phyloP scores from a whole-genome alignment of 2,329 filamentous ascomycete species.

The Magnaporthiopsis incrustans region DNA sequence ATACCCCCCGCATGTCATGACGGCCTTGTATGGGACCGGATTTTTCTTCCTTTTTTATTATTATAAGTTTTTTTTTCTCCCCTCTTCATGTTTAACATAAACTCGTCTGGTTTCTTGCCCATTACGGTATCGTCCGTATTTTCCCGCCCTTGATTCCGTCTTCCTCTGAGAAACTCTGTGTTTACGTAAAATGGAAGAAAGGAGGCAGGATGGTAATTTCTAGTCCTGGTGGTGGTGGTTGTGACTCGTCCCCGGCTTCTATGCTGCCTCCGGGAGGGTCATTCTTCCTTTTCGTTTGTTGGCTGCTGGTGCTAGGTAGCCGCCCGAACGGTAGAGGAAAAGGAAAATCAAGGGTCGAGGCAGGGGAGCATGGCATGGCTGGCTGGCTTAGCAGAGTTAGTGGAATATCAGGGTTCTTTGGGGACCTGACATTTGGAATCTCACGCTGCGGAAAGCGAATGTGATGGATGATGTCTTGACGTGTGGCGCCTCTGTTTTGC shows the following conservation, averaged over 20 bases:
- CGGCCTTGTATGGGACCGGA: neutral
- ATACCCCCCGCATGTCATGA: neutral
- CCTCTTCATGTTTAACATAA: slow-evolving; percentile 1
- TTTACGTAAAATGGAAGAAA: neutral
- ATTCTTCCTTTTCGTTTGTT: neutral
- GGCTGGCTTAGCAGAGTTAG: neutral
- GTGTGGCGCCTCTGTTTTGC: too few relatives aligned
- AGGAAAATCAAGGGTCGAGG: too few relatives aligned
- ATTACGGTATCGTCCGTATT: neutral
- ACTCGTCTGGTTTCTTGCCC: neutral
- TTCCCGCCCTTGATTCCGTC: neutral
- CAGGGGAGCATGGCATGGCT: neutral
- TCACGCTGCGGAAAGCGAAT: too few relatives aligned
- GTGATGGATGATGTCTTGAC: neutral
- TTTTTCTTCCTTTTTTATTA: slow-evolving; percentile 5
- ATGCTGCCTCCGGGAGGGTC: neutral
- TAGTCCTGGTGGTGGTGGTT: neutral
- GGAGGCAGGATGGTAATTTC: neutral
- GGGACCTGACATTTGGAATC: neutral
- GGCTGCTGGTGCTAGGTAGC: neutral
- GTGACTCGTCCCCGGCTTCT: neutral
- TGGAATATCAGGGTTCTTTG: neutral
- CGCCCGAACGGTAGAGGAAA: too few relatives aligned
- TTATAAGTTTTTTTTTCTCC: neutral
- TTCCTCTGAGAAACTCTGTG: neutral